Evolutionary conservation across 1,284 basidiomycete species (phyloP).

Genomic region (Sporisorium exsertum): DNA sequence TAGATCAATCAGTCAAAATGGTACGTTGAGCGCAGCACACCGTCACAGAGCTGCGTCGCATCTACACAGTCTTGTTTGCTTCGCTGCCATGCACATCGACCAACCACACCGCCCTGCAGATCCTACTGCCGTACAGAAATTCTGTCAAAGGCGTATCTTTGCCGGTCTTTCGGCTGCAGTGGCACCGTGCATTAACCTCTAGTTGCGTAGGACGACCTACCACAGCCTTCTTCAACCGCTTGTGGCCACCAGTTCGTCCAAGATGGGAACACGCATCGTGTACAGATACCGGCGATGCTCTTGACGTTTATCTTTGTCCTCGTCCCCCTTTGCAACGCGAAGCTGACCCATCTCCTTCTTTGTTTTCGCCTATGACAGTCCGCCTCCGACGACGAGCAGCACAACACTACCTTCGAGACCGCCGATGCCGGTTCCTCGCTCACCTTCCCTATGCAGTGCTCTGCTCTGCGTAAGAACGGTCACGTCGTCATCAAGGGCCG

Average conservation of each 20-base stretch:
- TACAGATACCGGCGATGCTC: conserved; percentile 1
- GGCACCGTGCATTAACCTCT: neutral
- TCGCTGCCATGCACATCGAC: neutral
- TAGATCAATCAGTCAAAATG: conserved; percentile 50
- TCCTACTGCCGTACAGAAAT: neutral
- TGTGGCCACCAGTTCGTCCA: neutral
- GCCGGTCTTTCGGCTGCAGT: neutral
- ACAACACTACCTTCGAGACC: conserved; percentile 89
- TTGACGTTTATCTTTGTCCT: neutral
- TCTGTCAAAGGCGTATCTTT: neutral
- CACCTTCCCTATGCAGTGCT: conserved; percentile 86
- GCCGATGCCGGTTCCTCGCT: conserved; percentile 70
- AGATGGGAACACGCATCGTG: neutral
- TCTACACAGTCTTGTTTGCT: too few species aligned
- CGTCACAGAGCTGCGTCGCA: neutral
- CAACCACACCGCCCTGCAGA: neutral
- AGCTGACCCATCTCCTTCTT: neutral
- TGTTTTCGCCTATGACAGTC: conserved; percentile 21
- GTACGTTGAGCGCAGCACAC: conserved; percentile 17
- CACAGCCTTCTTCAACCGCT: neutral
- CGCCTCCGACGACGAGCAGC: conserved; percentile 80
- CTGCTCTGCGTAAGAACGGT: conserved; percentile 88
- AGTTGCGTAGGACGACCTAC: neutral
- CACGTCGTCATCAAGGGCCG: conserved; percentile 98
- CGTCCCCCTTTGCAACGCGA: neutral